Percentiles rank a stretch among this genome's conserved stretches.
Evolutionary conservation across 2,329 filamentous ascomycete species (phyloP).

Genomic region (Fusarium brevicatenulatum): DNA sequence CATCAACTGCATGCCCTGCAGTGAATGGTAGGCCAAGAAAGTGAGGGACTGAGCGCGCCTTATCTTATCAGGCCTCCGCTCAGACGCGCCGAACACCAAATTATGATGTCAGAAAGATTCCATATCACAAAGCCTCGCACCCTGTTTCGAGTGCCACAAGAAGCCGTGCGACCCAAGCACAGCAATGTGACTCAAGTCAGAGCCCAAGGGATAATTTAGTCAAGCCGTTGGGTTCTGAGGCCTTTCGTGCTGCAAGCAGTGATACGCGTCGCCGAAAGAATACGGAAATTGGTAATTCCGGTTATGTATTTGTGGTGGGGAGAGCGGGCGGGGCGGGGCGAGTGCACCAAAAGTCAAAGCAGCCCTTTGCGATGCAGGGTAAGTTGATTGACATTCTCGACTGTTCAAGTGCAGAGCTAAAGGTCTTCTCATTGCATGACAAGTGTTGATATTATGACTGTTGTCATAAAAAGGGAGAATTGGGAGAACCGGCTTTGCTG

Average conservation of each 20-base stretch:
- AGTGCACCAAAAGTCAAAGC: not conserved
- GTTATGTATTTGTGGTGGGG: not conserved
- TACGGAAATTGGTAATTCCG: not conserved
- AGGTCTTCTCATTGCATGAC: too few species aligned
- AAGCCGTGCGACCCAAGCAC: not conserved
- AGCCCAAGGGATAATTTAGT: not conserved
- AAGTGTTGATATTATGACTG: not conserved
- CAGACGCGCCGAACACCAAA: not conserved
- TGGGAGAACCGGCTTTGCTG: not conserved
- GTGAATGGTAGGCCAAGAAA: not conserved
- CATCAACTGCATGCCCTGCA: not conserved
- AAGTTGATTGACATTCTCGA: not conserved
- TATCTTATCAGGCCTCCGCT: not conserved
- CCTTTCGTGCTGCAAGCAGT: not conserved
- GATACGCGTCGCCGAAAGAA: not conserved
- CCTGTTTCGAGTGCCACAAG: not conserved
- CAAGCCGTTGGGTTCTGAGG: not conserved
- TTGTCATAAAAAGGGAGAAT: not conserved
- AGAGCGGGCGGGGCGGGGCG: too few species aligned
- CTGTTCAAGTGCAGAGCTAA: not conserved
- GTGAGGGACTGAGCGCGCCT: not conserved
- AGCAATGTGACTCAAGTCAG: not conserved
- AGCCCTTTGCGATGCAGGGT: not conserved
- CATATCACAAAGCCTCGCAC: not conserved
- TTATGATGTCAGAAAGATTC: not conserved